Conservation (phyloP, 1,284 basidiomycete genomes). For the Cystobasidium pallidum region DNA sequence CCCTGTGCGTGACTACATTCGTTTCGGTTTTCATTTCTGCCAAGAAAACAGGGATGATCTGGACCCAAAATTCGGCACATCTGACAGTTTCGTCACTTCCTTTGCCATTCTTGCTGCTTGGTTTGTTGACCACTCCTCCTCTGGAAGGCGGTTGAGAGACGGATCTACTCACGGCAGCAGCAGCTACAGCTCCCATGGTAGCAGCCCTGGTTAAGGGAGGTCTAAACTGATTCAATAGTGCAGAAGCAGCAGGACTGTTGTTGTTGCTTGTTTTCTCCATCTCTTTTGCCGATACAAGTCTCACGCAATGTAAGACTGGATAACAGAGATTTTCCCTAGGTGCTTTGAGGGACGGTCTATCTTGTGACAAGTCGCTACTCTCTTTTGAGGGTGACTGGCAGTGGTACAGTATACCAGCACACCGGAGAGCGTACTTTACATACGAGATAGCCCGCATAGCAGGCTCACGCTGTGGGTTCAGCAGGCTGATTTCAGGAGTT, state of each 20-base stretch:
- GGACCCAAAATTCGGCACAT: slow-evolving; percentile 37
- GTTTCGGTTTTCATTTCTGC: background rate
- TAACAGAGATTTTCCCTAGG: slow-evolving; percentile 8
- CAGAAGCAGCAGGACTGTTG: slow-evolving; percentile 24
- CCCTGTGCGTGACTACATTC: background rate
- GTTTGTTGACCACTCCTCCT: background rate
- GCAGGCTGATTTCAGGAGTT: slow-evolving; percentile 52
- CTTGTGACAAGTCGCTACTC: slow-evolving; percentile 12
- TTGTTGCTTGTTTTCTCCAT: background rate
- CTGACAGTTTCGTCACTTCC: slow-evolving; percentile 3
- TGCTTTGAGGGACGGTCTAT: slow-evolving; percentile 11
- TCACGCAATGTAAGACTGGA: slow-evolving; percentile 34
- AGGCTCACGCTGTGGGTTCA: slow-evolving; percentile 56
- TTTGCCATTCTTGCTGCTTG: slow-evolving; percentile 4
- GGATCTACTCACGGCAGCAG: slow-evolving; percentile 1
- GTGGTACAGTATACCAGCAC: slow-evolving; percentile 62
- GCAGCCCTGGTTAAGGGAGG: slow-evolving; percentile 22
- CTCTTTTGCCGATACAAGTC: slow-evolving; percentile 21
- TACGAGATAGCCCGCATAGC: slow-evolving; percentile 57
- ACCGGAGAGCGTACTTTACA: slow-evolving; percentile 61
- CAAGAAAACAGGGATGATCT: slow-evolving; percentile 33
- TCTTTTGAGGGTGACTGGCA: slow-evolving; percentile 44
- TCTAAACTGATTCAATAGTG: slow-evolving; percentile 31
- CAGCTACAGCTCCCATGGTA: slow-evolving; percentile 18
- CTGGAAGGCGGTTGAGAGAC: slow-evolving; percentile 13